Evolutionary conservation across 176 grass and related monocot genomes (phyloP).

Genomic region (Rhynchospora breviuscula): DNA sequence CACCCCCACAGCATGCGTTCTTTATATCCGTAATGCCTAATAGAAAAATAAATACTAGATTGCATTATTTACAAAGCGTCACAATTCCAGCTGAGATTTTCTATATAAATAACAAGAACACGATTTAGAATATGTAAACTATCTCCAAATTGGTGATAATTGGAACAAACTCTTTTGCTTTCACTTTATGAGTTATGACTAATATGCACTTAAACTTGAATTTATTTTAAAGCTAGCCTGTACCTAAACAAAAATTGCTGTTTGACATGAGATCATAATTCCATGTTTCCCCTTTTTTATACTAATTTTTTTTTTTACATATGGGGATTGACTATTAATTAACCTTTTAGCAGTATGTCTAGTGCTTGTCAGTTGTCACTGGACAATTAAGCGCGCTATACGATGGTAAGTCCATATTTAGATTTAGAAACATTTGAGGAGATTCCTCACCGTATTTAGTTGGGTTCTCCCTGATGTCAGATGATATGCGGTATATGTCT

Average conservation of each 20-base stretch:
- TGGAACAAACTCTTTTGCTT: background rate
- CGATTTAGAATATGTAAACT: background rate
- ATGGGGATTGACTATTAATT: too few relatives aligned
- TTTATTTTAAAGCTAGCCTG: background rate
- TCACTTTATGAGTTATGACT: background rate
- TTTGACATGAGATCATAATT: too few relatives aligned
- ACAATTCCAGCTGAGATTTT: too few relatives aligned
- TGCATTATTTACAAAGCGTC: too few relatives aligned
- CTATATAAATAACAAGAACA: too few relatives aligned
- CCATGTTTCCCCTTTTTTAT: too few relatives aligned
- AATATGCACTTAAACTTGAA: background rate
- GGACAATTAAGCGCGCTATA: too few relatives aligned
- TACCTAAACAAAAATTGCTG: background rate
- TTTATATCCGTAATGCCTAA: constrained; percentile 16
- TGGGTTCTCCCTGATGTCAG: background rate
- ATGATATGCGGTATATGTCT: constrained; percentile 5
- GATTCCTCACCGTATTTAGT: background rate
- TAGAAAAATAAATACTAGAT: background rate
- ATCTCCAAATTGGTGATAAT: background rate
- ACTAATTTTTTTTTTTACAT: too few relatives aligned
- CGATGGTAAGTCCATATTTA: background rate
- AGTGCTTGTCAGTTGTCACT: too few relatives aligned
- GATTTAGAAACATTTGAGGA: background rate
- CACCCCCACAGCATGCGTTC: constrained; percentile 26
- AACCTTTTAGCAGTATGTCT: background rate